Percentiles rank a stretch among this genome's conserved stretches.
Evolutionary conservation across 2,329 filamentous ascomycete genomes (phyloP).

Genomic region (Fusarium sp.): DNA sequence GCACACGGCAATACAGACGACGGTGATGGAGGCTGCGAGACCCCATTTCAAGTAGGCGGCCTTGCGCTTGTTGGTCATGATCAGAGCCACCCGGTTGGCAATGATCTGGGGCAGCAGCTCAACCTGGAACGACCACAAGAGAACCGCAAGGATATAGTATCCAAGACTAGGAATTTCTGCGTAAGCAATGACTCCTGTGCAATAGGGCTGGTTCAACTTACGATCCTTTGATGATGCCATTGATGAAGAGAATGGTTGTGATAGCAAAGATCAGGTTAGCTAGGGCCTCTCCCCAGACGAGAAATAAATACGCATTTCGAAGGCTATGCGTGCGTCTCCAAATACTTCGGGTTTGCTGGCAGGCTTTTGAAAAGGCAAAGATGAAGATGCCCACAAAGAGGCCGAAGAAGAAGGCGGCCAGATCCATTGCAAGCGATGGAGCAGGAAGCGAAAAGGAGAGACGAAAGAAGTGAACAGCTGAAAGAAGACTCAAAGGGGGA

Average conservation of each 20-base stretch:
- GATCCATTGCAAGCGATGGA: conserved; percentile 20
- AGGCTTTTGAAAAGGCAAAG: conserved; percentile 43
- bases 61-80: conserved; percentile 56
- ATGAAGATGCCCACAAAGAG: conserved; percentile 46
- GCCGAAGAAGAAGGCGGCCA: conserved; percentile 44
- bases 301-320: conserved; percentile 44
- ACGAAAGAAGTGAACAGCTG: no score
- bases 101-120: conserved; percentile 62
- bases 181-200: no score
- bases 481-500: no score
- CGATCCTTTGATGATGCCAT: conserved; percentile 29
- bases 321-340: conserved; percentile 30
- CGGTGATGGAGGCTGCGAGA: conserved; percentile 52
- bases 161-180: no score
- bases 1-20: conserved; percentile 57
- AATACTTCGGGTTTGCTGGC: conserved; percentile 41
- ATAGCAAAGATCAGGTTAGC: conserved; percentile 47
- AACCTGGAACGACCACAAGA: conserved; percentile 49
- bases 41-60: conserved; percentile 55
- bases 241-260: conserved; percentile 46
- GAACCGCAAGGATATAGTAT: neutral
- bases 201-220: fast-evolving
- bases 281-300: conserved; percentile 47
- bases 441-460: no score
- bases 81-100: conserved; percentile 60